phyloP scores from a whole-genome alignment of 2,329 filamentous ascomycete species.

The Cyclaneusma minus region DNA sequence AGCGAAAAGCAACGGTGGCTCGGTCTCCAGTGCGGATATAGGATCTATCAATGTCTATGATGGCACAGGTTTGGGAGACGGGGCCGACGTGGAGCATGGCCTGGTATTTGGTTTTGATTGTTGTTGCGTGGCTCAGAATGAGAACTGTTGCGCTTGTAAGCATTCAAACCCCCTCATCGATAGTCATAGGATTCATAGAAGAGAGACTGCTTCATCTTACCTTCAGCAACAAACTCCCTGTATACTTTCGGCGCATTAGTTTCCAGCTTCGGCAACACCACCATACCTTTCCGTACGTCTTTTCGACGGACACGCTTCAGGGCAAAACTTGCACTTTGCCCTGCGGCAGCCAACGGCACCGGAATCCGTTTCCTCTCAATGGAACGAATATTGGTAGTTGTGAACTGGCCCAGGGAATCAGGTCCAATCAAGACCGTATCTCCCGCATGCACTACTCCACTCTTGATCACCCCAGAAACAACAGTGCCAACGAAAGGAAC shows the following conservation, averaged over 20 bases:
- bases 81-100: constrained; percentile 96
- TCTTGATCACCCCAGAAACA: constrained; percentile 84
- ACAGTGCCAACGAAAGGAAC: constrained; percentile 96
- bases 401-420: constrained; percentile 81
- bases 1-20: constrained; percentile 87
- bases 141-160: constrained; percentile 40
- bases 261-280: constrained; percentile 74
- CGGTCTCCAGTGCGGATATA: constrained; percentile 90
- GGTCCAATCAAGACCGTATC: constrained; percentile 81
- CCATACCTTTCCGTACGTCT: constrained; percentile 96
- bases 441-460: constrained; percentile 76
- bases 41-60: constrained; percentile 93
- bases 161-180: too few relatives aligned
- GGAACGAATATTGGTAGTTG: constrained; percentile 69
- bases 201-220: constrained; percentile 23
- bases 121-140: constrained; percentile 89
- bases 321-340: constrained; percentile 85
- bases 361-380: constrained; percentile 90
- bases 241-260: constrained; percentile 55
- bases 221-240: constrained; percentile 64
- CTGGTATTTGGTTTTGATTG: constrained; percentile 93
- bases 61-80: constrained; percentile 87
- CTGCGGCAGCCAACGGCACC: constrained; percentile 76
- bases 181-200: constrained; percentile 1
- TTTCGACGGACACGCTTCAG: constrained; percentile 75